A percentile compares a stretch with the other conserved stretches of the same genome.
Evolutionary conservation across 164 flowering plant genomes (phyloP).

Genomic region (Brasenia schreberi): DNA sequence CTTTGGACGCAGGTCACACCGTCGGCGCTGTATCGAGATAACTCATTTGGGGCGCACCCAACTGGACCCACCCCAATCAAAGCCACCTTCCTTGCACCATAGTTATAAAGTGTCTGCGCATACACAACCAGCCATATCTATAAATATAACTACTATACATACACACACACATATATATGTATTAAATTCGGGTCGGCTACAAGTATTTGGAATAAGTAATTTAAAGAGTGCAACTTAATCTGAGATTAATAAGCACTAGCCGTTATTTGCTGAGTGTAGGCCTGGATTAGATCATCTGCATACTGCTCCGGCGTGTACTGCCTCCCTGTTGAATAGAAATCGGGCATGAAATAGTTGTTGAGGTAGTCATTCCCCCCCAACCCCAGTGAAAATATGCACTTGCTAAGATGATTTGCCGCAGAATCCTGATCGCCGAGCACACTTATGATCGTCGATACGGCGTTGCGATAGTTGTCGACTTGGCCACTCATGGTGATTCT

Average conservation of each 20-base stretch:
- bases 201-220: too few species aligned
- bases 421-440: constrained; percentile 37
- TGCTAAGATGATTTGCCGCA: constrained; percentile 20
- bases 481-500: constrained; percentile 46
- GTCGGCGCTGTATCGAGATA: constrained; percentile 39
- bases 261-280: constrained; percentile 37
- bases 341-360: constrained; percentile 49
- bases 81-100: constrained; percentile 78
- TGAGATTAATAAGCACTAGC: constrained; percentile 8
- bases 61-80: constrained; percentile 57
- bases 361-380: constrained; percentile 49
- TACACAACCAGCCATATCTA: background rate
- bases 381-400: constrained; percentile 23
- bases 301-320: constrained; percentile 51
- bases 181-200: too few species aligned
- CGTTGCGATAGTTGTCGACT: constrained; percentile 28
- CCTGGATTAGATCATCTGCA: constrained; percentile 50
- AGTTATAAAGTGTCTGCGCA: constrained; percentile 39
- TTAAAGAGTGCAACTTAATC: too few species aligned
- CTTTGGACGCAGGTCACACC: constrained; percentile 34
- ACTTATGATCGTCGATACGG: constrained; percentile 29
- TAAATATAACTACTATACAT: too few species aligned
- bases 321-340: constrained; percentile 32
- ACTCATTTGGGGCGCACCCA: constrained; percentile 71
- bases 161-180: too few species aligned